Evolutionary conservation across 1,284 basidiomycete genomes (phyloP), one percentile per base, ranked within the genome.

Genomic region (Sporisorium iseilematis-ciliati): DNA sequence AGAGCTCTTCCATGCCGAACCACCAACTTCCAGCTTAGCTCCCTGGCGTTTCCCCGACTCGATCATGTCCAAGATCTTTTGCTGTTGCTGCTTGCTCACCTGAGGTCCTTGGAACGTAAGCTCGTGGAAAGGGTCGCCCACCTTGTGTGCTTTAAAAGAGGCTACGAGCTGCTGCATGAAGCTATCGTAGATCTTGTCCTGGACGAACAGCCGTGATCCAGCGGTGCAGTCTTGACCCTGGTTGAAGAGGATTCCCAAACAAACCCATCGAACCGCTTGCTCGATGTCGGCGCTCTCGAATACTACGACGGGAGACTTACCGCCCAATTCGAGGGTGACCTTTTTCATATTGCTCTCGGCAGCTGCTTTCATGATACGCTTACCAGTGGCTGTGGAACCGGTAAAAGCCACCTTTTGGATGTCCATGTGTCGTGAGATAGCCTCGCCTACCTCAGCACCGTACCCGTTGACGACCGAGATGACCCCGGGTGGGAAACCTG

Each of bases 61-160:
- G 86, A 97, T 95, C 88, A 93, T 95, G 46, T 87, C 88, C 91
- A 95, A 92, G 86, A 95, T 92, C 71, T 93, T 91, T 84, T 97
- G 93, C 77, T 92, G 93, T 85, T 97, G 95, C 18, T 72, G 65
- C 18, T 74, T 46, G 8, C 91, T 93, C 65, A 95, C 91, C 86
- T 94, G 93, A 18, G 95, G 93, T 38, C 94, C 94, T 83, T 95
- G 93, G 87, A 91, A 89, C 35, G 90, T 90, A 25, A 88, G 88
- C 1, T 85, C 79, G 18, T 85, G 86, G 88, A 97, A 96, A 10
- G 94, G 93, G 86, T 95, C 91, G 41, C 93, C 93, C 65, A 92
- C 88, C 77, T 89, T 88, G 81, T 88, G 74, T 88, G 86, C 41
- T 1, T 77, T 80, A 70, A 89, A 88, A 38, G 88, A 89, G 35